Evolutionary conservation across 2,329 filamentous ascomycete genomes (phyloP).

Genomic region (Penicillium brasilianum): DNA sequence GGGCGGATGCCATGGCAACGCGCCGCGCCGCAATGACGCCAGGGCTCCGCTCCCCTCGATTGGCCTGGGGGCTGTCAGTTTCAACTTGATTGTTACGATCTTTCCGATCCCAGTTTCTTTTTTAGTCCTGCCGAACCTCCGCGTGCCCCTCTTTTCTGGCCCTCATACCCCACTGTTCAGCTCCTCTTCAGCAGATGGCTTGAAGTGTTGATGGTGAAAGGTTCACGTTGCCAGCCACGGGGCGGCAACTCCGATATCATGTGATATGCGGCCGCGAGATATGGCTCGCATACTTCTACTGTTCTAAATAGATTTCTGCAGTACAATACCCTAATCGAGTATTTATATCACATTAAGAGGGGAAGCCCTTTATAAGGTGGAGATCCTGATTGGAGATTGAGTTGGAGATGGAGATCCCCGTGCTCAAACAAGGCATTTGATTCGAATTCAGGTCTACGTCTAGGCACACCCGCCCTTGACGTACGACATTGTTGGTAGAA

Average conservation of each 20-base stretch:
- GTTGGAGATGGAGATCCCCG: constrained; percentile 6
- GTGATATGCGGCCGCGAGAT: constrained; percentile 9
- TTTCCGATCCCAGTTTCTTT: constrained; percentile 23
- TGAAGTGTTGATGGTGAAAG: not conserved
- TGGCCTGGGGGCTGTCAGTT: constrained; percentile 20
- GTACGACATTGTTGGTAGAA: not conserved
- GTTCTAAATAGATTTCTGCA: not conserved
- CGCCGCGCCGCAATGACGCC: constrained; percentile 26
- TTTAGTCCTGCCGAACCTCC: constrained; percentile 17
- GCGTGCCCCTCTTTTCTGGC: constrained; percentile 23
- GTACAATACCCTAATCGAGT: not conserved
- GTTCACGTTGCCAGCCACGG: not conserved
- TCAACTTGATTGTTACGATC: constrained; percentile 21
- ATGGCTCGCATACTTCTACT: not conserved
- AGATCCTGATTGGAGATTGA: constrained; percentile 12
- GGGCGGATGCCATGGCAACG: constrained; percentile 44
- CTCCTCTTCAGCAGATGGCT: constrained; percentile 21
- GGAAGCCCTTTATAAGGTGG: not conserved
- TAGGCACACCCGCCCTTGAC: constrained; percentile 9
- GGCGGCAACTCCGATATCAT: constrained; percentile 12
- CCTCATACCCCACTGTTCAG: constrained; percentile 32
- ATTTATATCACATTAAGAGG: not conserved
- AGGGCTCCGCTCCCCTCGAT: constrained; percentile 25
- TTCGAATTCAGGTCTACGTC: constrained; percentile 7
- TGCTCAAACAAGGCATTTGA: constrained; percentile 2